Base-by-base conservation (phyloP, 345 rosid genomes). In the Eucalyptus curtisii region DNA sequence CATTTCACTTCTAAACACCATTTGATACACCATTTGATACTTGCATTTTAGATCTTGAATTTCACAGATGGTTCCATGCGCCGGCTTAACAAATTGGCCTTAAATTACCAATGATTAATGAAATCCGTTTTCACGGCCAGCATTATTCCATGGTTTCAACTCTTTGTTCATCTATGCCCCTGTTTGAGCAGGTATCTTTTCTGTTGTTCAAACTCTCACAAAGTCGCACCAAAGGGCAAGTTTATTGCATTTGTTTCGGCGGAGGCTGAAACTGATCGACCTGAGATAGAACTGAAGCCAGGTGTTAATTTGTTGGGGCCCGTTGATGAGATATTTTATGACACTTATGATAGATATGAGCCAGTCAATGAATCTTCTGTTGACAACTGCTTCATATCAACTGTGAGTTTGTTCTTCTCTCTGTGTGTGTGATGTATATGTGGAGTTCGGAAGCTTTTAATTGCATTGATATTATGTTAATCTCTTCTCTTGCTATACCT, bases 141-240 rank as follows among this genome's bases (percentile, higher is more conserved):
- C 40, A 52, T 48, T 42, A 12, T 87, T 89, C 59, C 55, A 30
- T 40, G 20, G n/a, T 68, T 9, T 27, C 27, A 3, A 44, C 48
- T 53, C 44, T 53, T 66, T 44, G 71, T 87, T 87, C 9, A 85
- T 27, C 64, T 76, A 40, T 33, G 50, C 86, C 13, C 31, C 33
- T 88, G 24, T 49, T 85, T 85, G 89, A 52, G 87, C 95, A 97
- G 99, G 99, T 97, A 97, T 88, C 95, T 98, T 88, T 98, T 98
- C 94, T 97, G 99, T 88, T 98, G 99, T 90, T 98, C 99, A 66
- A 96, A 94, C 90, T 86, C 99, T 85, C 99, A 97, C 93, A 98
- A 97, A 82, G 99, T 97, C 40, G 99, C 99, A 90, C 98, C 99
- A 80, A 95, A 94, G 92, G 99, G 99, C 27, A 96, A 96, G 89